Base-by-base conservation (phyloP, 2,329 filamentous ascomycete species). In the Lachnellula subtilissima region DNA sequence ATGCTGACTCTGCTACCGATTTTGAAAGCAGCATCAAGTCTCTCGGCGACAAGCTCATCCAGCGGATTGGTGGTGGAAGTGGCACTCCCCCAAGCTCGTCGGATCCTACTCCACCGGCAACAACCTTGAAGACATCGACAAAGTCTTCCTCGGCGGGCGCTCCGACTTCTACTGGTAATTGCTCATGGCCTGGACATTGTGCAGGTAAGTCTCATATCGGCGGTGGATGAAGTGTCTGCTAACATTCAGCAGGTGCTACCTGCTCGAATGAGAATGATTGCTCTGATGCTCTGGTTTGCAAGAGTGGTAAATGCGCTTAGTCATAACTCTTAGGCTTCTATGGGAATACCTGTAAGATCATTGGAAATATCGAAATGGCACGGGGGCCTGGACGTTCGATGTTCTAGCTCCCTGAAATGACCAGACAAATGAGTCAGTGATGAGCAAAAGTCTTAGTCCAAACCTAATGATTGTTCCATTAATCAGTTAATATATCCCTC, bases 11-110 rank as follows among this genome's bases (percentile, higher is more conserved):
- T 58, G 78, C 72, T 25, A 68, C 70, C 8, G 73, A 76, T 15
- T 85, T 86, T 60, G 76, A 81, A 67, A 68, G 61, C n/a, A 83
- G 79, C 64, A 77, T 85, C 53, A 67, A 72, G 51, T 63, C 57
- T 0, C 65, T 83, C 1, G 83, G 83, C 0, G 74, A 85, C 62
- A 70, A 68, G 61, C 70, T 86, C 45, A 71, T 86, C n/a, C 55
- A 67, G 42, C 61, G 70, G 5, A 71, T 76, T 47, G 66, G 64
- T 8, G 61, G 57, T 28, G 51, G 42, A 28, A 39, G 54, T 7
- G 32, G 48, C 17, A 40, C 48, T 5, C 28, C n/a, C n/a, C 2
- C 14, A n/a, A 35, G 3, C 28, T 28, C 28, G 8, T 28, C n/a
- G 6, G 17, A 7, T 9, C 35, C 17, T 19, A 36, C 40, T 14